phyloP scores from a whole-genome alignment of 306 rosid genomes.

The Corylus avellana region DNA sequence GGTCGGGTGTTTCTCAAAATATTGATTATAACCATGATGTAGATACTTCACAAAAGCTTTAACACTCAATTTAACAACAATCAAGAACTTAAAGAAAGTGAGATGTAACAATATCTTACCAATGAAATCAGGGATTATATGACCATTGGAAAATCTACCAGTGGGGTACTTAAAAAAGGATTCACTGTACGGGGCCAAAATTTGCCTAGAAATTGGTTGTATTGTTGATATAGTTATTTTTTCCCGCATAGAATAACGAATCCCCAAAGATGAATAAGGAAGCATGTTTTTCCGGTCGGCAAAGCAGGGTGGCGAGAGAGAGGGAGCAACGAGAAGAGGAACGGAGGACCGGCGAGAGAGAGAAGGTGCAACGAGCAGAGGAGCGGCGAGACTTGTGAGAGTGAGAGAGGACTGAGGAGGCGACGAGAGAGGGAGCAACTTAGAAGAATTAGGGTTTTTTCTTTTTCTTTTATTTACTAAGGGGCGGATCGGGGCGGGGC shows the following conservation, averaged over 20 bases:
- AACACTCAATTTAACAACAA: not conserved
- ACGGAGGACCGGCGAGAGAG: too few species aligned
- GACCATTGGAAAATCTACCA: slow-evolving; percentile 45
- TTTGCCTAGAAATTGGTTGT: slow-evolving; percentile 22
- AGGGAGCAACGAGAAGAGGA: too few species aligned
- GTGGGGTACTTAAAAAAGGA: slow-evolving; percentile 40
- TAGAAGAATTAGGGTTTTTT: too few species aligned
- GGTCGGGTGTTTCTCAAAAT: too few species aligned
- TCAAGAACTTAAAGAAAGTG: not conserved
- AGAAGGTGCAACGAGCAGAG: too few species aligned
- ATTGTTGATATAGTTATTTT: slow-evolving; percentile 46
- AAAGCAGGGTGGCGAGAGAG: too few species aligned
- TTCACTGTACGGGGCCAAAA: slow-evolving; percentile 41
- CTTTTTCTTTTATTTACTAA: too few species aligned
- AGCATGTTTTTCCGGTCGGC: not conserved
- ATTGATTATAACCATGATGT: too few species aligned
- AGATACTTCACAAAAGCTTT: not conserved
- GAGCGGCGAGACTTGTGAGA: too few species aligned
- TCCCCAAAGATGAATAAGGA: slow-evolving; percentile 48
- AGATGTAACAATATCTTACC: slow-evolving; percentile 15
- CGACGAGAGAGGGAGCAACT: too few species aligned
- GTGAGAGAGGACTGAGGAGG: too few species aligned
- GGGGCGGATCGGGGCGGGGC: too few species aligned
- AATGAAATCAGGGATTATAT: slow-evolving; percentile 43
- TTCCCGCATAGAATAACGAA: slow-evolving; percentile 43